Evolutionary conservation across 2,329 filamentous ascomycete species (phyloP), one percentile per base, ranked within the genome.

Genomic region (Berkeleyomyces basicola): DNA sequence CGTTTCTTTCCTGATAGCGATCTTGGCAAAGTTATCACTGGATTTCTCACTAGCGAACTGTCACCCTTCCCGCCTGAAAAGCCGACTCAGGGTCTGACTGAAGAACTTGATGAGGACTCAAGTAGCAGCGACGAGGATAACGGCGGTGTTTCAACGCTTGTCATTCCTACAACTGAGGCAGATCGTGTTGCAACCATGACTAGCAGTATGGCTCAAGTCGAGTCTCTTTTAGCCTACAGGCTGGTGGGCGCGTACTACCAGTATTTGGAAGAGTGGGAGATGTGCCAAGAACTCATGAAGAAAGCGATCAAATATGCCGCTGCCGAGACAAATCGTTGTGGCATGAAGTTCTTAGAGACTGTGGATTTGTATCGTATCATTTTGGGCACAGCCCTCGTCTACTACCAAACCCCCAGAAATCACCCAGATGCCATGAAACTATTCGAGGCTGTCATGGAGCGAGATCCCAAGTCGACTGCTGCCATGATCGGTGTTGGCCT

Each of bases 401-500:
- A 90, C 68, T 89, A 95, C 67, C 91, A 97, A 70, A 86, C 90
- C 0, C 93, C 93, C 0, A 84, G 89, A 65, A 85, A 97, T 69
- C 93, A 99, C 68, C 79, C 84, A 16, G 92, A 97, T 74, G 91
- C 93, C 1, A 92, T 89, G 70, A 73, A 74, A n/a, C 78, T 96
- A 0, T 97, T 99, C 67, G 85, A 96, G 67, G 81, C 81, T 39
- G 87, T 97, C 4, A 78, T 99, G 0, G 77, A 82, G 58, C 82
- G 87, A 36, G 90, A 95, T 63, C 80, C 84, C 1, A 82, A 82
- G 2, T 91, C 87, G 0, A 95, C 90, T 0, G 76, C 84, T 39
- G 91, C 91, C 2, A 77, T 99, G 65, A 88, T 97, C 55, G 93
- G 93, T 0, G 83, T 96, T 42, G 95, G 93, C 1, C 74, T 97